phyloP scores from a whole-genome alignment of 495 filamentous ascomycete species.

The Neurospora sp. region DNA sequence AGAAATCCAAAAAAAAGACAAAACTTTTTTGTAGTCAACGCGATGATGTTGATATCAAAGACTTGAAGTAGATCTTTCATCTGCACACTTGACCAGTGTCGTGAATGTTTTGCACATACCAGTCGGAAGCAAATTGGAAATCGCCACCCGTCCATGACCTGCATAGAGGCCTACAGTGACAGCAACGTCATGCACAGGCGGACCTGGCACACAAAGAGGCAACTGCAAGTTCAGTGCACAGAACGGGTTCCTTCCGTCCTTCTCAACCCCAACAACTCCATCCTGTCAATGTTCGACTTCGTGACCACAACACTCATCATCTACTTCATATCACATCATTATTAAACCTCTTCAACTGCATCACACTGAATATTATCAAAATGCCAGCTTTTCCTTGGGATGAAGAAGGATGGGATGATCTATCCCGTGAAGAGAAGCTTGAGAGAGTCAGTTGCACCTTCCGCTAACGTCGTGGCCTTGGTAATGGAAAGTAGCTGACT shows the following conservation, averaged over 20 bases:
- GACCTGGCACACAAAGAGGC: neutral
- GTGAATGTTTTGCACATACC: neutral
- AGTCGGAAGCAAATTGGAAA: neutral
- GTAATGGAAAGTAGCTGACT: neutral
- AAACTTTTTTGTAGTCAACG: neutral
- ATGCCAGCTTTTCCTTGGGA: neutral
- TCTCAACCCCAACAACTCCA: neutral
- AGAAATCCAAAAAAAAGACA: too few relatives aligned
- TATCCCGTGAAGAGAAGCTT: neutral
- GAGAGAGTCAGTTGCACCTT: neutral
- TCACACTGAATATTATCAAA: neutral
- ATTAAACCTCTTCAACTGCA: too few relatives aligned
- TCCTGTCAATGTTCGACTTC: neutral
- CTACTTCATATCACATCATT: neutral
- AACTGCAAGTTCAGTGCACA: neutral
- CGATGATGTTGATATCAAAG: neutral
- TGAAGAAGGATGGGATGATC: neutral
- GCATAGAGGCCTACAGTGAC: neutral
- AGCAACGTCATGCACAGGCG: neutral
- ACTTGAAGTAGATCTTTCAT: neutral
- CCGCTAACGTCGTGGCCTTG: rapidly evolving
- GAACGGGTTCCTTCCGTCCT: neutral
- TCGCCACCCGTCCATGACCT: neutral
- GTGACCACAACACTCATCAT: neutral
- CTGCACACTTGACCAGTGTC: neutral